Conservation (phyloP, 768 basidiomycete genomes). For the Lactarius sanguifluus region DNA sequence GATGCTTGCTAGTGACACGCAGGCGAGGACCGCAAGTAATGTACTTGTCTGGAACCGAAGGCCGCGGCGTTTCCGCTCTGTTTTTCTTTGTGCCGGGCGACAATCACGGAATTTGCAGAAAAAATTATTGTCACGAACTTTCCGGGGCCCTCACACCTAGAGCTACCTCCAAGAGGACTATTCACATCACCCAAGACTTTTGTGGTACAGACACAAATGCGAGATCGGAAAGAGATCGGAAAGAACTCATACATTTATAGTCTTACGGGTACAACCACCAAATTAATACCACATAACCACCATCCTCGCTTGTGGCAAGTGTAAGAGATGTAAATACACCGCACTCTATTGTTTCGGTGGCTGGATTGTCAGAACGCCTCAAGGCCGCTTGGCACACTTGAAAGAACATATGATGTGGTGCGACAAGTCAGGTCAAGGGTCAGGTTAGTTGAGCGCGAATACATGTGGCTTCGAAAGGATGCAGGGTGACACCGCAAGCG, state of each 20-base stretch:
- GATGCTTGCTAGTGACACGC: constrained; percentile 10
- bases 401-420: constrained; percentile 25
- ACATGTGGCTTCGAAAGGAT: constrained; percentile 21
- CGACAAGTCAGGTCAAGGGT: constrained; percentile 11
- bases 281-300: constrained; percentile 12
- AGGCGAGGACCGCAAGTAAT: constrained; percentile 9
- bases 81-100: constrained; percentile 8
- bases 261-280: not conserved
- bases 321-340: not conserved
- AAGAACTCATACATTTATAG: constrained; percentile 10
- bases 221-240: constrained; percentile 27
- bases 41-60: not conserved
- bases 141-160: not conserved
- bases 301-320: not conserved
- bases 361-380: constrained; percentile 4
- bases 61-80: constrained; percentile 8
- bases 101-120: constrained; percentile 13
- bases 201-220: constrained; percentile 4
- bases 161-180: not conserved
- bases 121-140: not conserved
- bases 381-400: constrained; percentile 5
- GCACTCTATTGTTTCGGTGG: not conserved
- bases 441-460: not conserved
- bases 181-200: constrained; percentile 14
- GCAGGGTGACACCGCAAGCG: constrained; percentile 2